Evolutionary conservation across 129 eudicot species (phyloP).

Genomic region (Glebionis coronaria): DNA sequence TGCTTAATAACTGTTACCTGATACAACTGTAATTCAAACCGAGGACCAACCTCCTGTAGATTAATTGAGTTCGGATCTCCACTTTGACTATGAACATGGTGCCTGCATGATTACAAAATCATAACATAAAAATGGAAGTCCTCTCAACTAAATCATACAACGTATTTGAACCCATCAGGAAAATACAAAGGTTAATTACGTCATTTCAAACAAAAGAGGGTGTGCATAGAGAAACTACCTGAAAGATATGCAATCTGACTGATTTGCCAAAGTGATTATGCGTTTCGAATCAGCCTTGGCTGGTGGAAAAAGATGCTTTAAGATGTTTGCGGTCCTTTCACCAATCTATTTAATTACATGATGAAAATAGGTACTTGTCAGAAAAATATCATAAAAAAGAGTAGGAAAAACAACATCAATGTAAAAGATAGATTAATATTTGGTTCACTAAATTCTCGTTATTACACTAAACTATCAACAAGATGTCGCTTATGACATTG

Average conservation of each 20-base stretch:
- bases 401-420: not conserved
- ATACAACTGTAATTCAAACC: slow-evolving; percentile 77
- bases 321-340: slow-evolving; percentile 83
- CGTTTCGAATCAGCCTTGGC: slow-evolving; percentile 95
- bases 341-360: slow-evolving; percentile 52
- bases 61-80: slow-evolving; percentile 91
- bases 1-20: slow-evolving; percentile 38
- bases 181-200: too few relatives aligned
- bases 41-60: slow-evolving; percentile 91
- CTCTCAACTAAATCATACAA: not conserved
- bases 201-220: not conserved
- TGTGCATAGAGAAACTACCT: slow-evolving; percentile 44
- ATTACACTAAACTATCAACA: not conserved
- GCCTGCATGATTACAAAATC: slow-evolving; percentile 41
- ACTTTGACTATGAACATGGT: slow-evolving; percentile 81
- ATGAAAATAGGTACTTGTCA: too few relatives aligned
- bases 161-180: too few relatives aligned
- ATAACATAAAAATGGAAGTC: slow-evolving; percentile 2
- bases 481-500: not conserved
- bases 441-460: not conserved
- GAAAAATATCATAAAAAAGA: not conserved
- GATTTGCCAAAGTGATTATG: slow-evolving; percentile 84
- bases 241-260: slow-evolving; percentile 90
- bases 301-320: slow-evolving; percentile 93
- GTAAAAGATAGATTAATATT: not conserved